Evolutionary conservation across 345 rosid genomes (phyloP).

Genomic region (Euclidium syriacum): DNA sequence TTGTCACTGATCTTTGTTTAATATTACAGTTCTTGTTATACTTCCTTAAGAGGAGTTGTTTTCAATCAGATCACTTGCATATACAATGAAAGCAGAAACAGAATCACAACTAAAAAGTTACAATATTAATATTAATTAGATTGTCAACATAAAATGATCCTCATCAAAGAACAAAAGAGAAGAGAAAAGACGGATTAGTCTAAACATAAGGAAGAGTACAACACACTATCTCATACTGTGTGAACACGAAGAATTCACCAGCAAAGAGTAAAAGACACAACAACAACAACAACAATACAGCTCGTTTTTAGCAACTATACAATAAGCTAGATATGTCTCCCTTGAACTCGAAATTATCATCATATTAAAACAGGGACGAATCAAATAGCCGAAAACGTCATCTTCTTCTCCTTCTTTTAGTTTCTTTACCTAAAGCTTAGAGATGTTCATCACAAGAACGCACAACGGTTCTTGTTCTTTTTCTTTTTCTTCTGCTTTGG

Average conservation of each 20-base stretch:
- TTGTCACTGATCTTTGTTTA: neutral
- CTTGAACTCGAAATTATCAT: neutral
- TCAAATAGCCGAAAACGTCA: conserved; percentile 12
- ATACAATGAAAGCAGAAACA: neutral
- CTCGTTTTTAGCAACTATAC: conserved; percentile 26
- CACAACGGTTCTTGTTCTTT: conserved; percentile 57
- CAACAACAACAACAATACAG: neutral
- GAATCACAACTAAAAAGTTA: neutral
- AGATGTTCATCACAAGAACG: conserved; percentile 48
- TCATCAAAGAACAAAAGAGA: conserved; percentile 5
- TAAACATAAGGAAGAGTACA: conserved; percentile 18
- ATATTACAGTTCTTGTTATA: no score
- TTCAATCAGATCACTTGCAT: neutral
- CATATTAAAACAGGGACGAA: conserved; percentile 23
- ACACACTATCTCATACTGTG: conserved; percentile 2
- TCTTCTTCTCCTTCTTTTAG: conserved; percentile 7
- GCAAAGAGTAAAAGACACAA: conserved; percentile 23
- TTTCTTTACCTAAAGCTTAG: conserved; percentile 12
- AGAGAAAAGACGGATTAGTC: neutral
- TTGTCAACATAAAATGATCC: conserved; percentile 13
- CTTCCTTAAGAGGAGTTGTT: no score
- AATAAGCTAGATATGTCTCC: conserved; percentile 21
- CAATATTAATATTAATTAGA: conserved; percentile 2
- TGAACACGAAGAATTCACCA: neutral
- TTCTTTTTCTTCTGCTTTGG: conserved; percentile 86